A percentile compares a stretch with the other conserved stretches of the same genome.
These are phyloP conservation scores for Omphalotus guepiniiformis DNA, from an alignment of 768 basidiomycete genomes.

Conservation along the genomic window DNA sequence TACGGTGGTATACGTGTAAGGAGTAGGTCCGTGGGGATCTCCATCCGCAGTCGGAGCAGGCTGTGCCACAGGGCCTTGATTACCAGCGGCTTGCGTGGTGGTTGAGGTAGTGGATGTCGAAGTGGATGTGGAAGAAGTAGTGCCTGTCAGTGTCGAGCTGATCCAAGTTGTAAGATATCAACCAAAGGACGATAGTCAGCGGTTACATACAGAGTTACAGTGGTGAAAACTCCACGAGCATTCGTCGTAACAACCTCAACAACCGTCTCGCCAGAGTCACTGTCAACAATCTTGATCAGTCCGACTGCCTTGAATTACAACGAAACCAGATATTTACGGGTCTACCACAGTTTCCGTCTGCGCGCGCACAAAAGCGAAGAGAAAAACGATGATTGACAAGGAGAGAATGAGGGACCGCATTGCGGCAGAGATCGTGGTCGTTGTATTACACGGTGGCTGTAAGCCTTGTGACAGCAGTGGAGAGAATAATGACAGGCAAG, in stretches of 20 bases:
- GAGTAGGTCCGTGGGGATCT: constrained; percentile 1
- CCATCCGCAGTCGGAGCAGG: constrained; percentile 2
- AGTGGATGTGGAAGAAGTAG: neutral
- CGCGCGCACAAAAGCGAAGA: constrained; percentile 7
- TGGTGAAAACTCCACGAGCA: neutral
- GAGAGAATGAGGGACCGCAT: constrained; percentile 3
- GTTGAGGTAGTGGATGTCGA: neutral
- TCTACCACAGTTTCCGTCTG: constrained; percentile 4
- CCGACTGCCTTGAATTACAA: neutral
- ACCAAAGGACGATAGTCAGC: neutral
- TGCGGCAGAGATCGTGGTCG: neutral
- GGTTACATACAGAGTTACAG: neutral
- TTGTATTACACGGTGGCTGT: too few species aligned
- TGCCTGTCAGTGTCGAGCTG: neutral
- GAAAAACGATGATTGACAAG: neutral
- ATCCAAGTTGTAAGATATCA: neutral
- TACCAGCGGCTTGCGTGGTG: constrained; percentile 1
- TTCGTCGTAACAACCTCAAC: constrained; percentile 6
- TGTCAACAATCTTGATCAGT: neutral
- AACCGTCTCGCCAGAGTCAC: neutral
- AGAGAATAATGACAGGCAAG: too few species aligned
- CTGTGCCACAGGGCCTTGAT: constrained; percentile 1
- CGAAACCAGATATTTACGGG: neutral
- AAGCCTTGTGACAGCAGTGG: too few species aligned
- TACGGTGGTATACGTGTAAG: constrained; percentile 11